Conservation (phyloP, 768 basidiomycete genomes). For the Psilocybe subaeruginosa region DNA sequence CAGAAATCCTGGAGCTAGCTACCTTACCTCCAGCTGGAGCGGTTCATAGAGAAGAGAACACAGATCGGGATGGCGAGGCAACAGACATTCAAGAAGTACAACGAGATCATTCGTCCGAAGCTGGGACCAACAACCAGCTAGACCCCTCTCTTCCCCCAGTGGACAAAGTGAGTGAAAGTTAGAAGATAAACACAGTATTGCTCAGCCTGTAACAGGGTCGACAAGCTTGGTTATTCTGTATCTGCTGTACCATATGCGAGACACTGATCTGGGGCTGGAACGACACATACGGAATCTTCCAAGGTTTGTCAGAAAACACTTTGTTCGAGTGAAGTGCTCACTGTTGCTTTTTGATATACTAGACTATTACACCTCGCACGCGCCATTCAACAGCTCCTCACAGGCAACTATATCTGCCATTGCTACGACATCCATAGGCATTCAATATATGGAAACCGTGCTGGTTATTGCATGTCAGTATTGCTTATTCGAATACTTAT, state of each 20-base stretch:
- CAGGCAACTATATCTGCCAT: neutral
- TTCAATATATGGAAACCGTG: conserved; percentile 4
- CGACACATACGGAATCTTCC: neutral
- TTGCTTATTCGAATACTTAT: neutral
- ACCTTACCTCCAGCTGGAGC: neutral
- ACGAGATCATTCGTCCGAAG: neutral
- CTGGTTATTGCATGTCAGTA: neutral
- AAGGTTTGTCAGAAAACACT: neutral
- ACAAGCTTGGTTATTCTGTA: conserved; percentile 1
- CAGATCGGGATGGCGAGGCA: neutral
- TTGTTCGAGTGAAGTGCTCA: too few relatives aligned
- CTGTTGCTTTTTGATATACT: neutral
- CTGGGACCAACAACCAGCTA: neutral
- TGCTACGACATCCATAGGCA: neutral
- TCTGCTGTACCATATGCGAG: neutral
- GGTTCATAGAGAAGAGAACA: neutral
- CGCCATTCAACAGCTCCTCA: neutral
- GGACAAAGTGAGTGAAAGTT: neutral
- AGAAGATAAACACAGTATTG: too few relatives aligned
- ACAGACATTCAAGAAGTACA: neutral
- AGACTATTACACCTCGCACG: conserved; percentile 3
- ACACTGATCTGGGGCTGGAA: conserved; percentile 2
- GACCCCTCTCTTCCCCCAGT: neutral
- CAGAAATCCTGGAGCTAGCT: neutral
- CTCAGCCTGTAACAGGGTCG: neutral